Evolutionary conservation across 108 stramenopile species (phyloP).

Genomic region (Skeletonema tropicum): DNA sequence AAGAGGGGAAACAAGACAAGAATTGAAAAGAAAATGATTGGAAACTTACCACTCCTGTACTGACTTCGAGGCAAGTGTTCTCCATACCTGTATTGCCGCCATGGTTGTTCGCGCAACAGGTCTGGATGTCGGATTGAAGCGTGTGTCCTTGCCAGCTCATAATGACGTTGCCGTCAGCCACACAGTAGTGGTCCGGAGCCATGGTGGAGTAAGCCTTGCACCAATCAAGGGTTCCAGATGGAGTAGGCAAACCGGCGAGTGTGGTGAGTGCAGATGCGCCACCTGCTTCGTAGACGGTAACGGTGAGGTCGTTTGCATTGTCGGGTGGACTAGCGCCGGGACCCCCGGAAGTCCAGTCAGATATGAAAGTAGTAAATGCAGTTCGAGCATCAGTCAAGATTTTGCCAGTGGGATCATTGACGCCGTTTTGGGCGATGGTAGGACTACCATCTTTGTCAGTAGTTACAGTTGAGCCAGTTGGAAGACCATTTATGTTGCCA

Average conservation of each 20-base stretch:
- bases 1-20: neutral
- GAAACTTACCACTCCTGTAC: neutral
- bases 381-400: too few relatives aligned
- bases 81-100: neutral
- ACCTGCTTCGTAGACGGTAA: neutral
- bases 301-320: neutral
- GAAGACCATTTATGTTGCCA: neutral
- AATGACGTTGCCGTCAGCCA: neutral
- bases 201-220: neutral
- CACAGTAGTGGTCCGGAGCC: neutral
- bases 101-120: neutral
- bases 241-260: neutral
- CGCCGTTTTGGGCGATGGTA: too few relatives aligned
- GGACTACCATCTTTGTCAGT: too few relatives aligned
- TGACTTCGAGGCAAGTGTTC: neutral
- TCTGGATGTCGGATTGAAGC: neutral
- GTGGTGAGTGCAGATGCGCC: neutral
- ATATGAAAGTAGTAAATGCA: too few relatives aligned
- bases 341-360: too few relatives aligned
- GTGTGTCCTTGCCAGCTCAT: neutral
- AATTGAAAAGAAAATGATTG: neutral
- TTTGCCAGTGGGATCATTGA: too few relatives aligned
- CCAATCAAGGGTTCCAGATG: neutral
- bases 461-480: neutral
- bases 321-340: too few relatives aligned